A percentile compares a stretch with the other conserved stretches of the same genome.
These are phyloP conservation scores for Pythium chondricola DNA, from an alignment of 352 stramenopile species.

Conservation along the genomic window DNA sequence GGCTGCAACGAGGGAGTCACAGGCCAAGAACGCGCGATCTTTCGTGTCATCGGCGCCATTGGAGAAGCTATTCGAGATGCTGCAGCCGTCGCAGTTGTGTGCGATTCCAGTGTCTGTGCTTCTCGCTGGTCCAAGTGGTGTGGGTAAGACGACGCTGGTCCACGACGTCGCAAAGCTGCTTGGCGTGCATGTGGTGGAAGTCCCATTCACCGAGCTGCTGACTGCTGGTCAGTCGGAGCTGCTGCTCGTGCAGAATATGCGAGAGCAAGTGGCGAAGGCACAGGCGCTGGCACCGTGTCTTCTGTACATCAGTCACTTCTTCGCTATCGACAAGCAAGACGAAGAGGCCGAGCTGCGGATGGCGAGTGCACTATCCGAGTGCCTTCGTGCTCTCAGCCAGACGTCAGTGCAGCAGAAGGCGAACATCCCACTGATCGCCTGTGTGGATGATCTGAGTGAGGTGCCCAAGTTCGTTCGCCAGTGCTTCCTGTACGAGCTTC, in stretches of 20 bases:
- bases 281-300: slow-evolving; percentile 60
- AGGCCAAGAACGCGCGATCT: neutral
- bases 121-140: slow-evolving; percentile 51
- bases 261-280: slow-evolving; percentile 60
- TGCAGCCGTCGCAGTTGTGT: slow-evolving; percentile 63
- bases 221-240: slow-evolving; percentile 57
- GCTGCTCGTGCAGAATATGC: slow-evolving; percentile 69
- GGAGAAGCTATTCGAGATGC: slow-evolving; percentile 50
- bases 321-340: slow-evolving; percentile 70
- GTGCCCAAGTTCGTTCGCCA: slow-evolving; percentile 78
- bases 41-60: slow-evolving; percentile 7
- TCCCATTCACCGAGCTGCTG: slow-evolving; percentile 68
- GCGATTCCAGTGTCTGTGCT: slow-evolving; percentile 68
- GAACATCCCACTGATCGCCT: slow-evolving; percentile 68
- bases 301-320: slow-evolving; percentile 79
- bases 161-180: slow-evolving; percentile 61
- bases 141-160: slow-evolving; percentile 69
- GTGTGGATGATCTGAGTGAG: slow-evolving; percentile 69
- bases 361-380: slow-evolving; percentile 55
- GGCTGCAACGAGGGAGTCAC: neutral
- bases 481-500: slow-evolving; percentile 75
- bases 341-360: slow-evolving; percentile 67
- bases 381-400: slow-evolving; percentile 49
- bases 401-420: slow-evolving; percentile 13
- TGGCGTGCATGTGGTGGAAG: slow-evolving; percentile 62